Conservation (phyloP, 805 yeast genomes). For the Komagataella populi region DNA sequence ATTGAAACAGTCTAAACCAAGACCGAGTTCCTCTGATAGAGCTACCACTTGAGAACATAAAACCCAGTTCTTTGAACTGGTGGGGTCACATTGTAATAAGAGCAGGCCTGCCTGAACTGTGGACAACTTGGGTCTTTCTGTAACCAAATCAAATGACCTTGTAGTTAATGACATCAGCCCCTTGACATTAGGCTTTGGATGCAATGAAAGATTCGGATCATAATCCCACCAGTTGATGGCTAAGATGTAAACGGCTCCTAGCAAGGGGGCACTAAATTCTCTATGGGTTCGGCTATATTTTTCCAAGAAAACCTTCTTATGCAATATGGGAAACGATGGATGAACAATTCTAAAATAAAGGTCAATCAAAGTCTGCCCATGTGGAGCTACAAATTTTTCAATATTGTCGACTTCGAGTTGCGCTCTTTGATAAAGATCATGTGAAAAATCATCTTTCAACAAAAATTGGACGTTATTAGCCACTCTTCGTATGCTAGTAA, state of each 20-base stretch:
- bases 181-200: conserved; percentile 66
- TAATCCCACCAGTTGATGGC: conserved; percentile 95
- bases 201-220: conserved; percentile 62
- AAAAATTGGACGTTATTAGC: conserved; percentile 66
- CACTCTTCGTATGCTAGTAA: conserved; percentile 65
- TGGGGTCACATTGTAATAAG: conserved; percentile 49
- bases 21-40: conserved; percentile 78
- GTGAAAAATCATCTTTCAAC: conserved; percentile 68
- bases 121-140: conserved; percentile 79
- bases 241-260: conserved; percentile 81
- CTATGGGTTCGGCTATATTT: conserved; percentile 84
- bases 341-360: conserved; percentile 77
- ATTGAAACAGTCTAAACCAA: conserved; percentile 78
- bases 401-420: conserved; percentile 73
- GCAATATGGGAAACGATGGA: conserved; percentile 84
- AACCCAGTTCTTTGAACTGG: conserved; percentile 64
- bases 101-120: conserved; percentile 85
- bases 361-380: conserved; percentile 71
- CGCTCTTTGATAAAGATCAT: conserved; percentile 51
- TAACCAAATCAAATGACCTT: conserved; percentile 51
- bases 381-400: conserved; percentile 81
- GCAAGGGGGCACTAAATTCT: conserved; percentile 80
- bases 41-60: conserved; percentile 80
- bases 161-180: conserved; percentile 58
- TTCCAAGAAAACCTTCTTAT: conserved; percentile 82